Conservation (phyloP, 208 protist genomes). For the Balamuthia mandrillaris region DNA sequence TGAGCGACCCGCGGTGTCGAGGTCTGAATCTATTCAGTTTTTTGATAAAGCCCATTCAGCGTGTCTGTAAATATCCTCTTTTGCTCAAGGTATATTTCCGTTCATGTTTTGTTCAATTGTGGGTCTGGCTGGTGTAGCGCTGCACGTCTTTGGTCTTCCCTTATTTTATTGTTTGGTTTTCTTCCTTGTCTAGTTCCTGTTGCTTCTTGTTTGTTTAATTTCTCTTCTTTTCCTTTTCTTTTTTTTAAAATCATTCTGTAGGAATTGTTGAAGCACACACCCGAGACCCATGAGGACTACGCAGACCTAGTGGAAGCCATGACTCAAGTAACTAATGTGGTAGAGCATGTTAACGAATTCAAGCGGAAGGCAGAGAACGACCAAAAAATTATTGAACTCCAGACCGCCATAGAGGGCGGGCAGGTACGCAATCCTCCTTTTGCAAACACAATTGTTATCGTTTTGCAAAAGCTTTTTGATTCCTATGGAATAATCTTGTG, state of each 20-base stretch:
- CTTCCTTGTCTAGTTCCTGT: too few relatives aligned
- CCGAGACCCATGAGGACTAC: not conserved
- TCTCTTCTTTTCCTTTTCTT: too few relatives aligned
- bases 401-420: not conserved
- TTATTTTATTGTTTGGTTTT: too few relatives aligned
- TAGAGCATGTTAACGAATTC: not conserved
- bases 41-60: not conserved
- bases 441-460: too few relatives aligned
- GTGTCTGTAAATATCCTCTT: not conserved
- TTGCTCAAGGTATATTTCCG: not conserved
- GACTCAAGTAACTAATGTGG: not conserved
- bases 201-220: too few relatives aligned
- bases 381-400: not conserved
- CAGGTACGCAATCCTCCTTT: not conserved
- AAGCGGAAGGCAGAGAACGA: conserved; percentile 2
- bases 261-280: not conserved
- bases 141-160: too few relatives aligned
- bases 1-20: not conserved
- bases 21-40: not conserved
- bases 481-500: not conserved
- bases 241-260: not conserved
- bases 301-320: not conserved
- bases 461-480: not conserved
- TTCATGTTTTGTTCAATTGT: not conserved
- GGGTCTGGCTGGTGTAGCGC: not conserved